phyloP scores from a whole-genome alignment of 768 basidiomycete genomes.

The Tylopilus balloui region DNA sequence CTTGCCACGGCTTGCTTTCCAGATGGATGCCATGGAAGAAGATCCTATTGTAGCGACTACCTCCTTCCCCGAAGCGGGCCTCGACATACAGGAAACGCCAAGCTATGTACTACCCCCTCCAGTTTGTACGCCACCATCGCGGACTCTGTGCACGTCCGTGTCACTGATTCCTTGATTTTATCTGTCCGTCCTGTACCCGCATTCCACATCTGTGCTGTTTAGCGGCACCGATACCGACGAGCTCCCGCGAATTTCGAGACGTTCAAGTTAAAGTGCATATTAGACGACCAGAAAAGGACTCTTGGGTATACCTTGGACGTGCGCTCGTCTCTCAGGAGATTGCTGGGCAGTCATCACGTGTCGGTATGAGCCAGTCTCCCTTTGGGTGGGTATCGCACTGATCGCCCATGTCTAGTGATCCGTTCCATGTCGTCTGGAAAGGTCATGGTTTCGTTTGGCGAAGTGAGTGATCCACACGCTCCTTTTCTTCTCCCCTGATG shows the following conservation, averaged over 20 bases:
- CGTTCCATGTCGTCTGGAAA: constrained; percentile 61
- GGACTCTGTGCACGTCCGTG: not conserved
- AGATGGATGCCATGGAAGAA: constrained; percentile 35
- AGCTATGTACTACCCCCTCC: constrained; percentile 12
- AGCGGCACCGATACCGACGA: constrained; percentile 23
- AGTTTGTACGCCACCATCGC: constrained; percentile 18
- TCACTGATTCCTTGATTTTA: constrained; percentile 9
- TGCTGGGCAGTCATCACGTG: constrained; percentile 70
- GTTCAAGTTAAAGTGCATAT: constrained; percentile 84
- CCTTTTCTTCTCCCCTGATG: not conserved
- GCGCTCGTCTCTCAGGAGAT: constrained; percentile 74
- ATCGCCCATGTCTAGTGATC: constrained; percentile 17
- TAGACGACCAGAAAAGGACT: constrained; percentile 70
- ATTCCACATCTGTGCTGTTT: constrained; percentile 1
- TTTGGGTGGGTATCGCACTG: constrained; percentile 2
- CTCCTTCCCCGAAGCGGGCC: constrained; percentile 19
- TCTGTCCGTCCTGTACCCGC: not conserved
- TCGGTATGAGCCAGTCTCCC: constrained; percentile 49
- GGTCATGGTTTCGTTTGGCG: constrained; percentile 63
- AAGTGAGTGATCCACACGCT: constrained; percentile 41
- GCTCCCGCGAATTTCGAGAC: constrained; percentile 62
- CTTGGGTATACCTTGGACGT: constrained; percentile 79
- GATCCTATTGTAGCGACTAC: constrained; percentile 27
- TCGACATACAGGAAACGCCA: constrained; percentile 15
- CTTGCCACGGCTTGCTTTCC: not conserved